Evolutionary conservation across 129 eudicot species (phyloP), one percentile per base, ranked within the genome.

Genomic region (Cynara cardunculus): DNA sequence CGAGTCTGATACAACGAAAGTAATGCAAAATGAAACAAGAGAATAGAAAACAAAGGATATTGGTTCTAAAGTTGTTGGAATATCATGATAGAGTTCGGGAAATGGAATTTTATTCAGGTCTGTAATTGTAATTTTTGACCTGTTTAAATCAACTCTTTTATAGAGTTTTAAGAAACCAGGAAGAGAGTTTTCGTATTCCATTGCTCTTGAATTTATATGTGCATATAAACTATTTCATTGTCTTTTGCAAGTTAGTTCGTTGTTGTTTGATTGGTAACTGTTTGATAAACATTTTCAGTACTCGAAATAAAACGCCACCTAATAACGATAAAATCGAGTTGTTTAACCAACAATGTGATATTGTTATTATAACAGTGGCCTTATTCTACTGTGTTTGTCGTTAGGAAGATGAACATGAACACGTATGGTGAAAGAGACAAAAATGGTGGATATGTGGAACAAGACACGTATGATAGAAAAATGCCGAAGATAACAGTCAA

Each of bases 361-460:
- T 14, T 56, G 65, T n/a, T n/a, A 56, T 56, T n/a, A n/a, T n/a
- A n/a, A n/a, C n/a, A n/a, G n/a, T n/a, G n/a, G n/a, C n/a, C 26
- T 26, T 12, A 41, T 25, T 77, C 62, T 26, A 9, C 18, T 27
- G 44, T 76, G 14, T 76, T 16, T 12, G 66, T 30, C 1, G 5
- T 22, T 30, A 24, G 16, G 16, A 77, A n/a, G 65, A 0, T 73
- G 19, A 28, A 67, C 44, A 12, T 16, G 10, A 46, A 75, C 65
- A 82, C 62, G 64, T 21, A 39, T 39, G 24, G 1, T 13, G 74
- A 69, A 82, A 82, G 26, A 3, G 27, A 56, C 32, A 0, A 21
- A 21, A 14, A 46, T 5, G 76, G 69, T 44, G 41, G 9, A 78
- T 71, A 78, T 56, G 81, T 76, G 85, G 26, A 82, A 82, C 73